phyloP scores from a whole-genome alignment of 306 rosid species.

The Pyrus communis region DNA sequence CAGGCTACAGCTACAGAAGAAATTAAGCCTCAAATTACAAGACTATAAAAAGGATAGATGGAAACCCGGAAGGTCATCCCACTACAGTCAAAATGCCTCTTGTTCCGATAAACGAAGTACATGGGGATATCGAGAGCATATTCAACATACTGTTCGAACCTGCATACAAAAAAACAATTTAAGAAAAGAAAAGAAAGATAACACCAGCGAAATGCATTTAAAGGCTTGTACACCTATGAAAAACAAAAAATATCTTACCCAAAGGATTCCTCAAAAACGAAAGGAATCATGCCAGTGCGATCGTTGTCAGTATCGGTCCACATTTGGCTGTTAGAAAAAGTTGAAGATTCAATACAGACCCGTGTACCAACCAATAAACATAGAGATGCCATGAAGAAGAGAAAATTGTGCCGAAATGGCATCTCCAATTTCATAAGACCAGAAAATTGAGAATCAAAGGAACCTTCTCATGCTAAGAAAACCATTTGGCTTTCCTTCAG shows the following conservation, averaged over 20 bases:
- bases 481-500: conserved; percentile 91
- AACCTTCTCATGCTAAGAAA: conserved; percentile 93
- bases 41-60: conserved; percentile 29
- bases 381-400: conserved; percentile 4
- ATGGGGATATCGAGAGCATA: conserved; percentile 97
- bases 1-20: not conserved
- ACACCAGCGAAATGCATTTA: not conserved
- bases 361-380: not conserved
- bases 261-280: conserved; percentile 84
- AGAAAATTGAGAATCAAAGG: conserved; percentile 1
- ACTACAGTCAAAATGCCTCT: conserved; percentile 71
- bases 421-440: not conserved
- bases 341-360: conserved; percentile 13
- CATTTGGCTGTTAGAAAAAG: conserved; percentile 54
- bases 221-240: no score
- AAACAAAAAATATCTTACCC: conserved; percentile 32
- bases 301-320: conserved; percentile 89
- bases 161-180: conserved; percentile 17
- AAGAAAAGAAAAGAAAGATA: no score
- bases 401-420: no score
- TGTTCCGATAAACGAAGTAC: conserved; percentile 80
- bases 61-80: conserved; percentile 92
- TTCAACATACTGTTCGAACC: conserved; percentile 91
- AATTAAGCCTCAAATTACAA: conserved; percentile 4
- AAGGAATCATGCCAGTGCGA: conserved; percentile 93